phyloP scores from a whole-genome alignment of 176 grass and related monocot genomes.

The Eleusine indica region DNA sequence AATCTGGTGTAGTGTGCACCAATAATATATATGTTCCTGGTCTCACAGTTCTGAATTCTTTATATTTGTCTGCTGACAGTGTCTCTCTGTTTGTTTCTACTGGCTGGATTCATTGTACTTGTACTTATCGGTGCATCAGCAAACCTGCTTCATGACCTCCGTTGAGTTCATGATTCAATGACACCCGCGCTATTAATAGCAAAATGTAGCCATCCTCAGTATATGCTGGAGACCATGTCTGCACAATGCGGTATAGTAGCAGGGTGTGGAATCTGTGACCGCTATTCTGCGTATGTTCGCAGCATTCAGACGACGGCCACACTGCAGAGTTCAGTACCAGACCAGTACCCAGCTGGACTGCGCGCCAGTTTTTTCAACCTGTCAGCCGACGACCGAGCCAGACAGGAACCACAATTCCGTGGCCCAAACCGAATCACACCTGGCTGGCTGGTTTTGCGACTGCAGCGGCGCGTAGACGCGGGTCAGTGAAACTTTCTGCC shows the following conservation, averaged over 20 bases:
- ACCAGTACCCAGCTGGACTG: background rate
- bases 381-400: background rate
- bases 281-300: background rate
- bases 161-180: background rate
- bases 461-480: background rate
- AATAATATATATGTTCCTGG: background rate
- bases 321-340: slow-evolving; percentile 2
- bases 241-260: background rate
- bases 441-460: background rate
- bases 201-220: background rate
- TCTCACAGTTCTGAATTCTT: background rate
- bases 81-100: background rate
- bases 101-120: background rate
- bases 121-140: background rate
- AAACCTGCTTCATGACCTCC: background rate
- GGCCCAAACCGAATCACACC: slow-evolving; percentile 21
- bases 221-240: background rate
- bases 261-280: background rate
- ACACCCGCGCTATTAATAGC: no score
- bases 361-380: background rate
- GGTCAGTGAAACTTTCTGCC: background rate
- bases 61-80: background rate
- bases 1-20: background rate
- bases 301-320: background rate
- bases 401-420: background rate